Evolutionary conservation across 2,329 filamentous ascomycete genomes (phyloP).

Genomic region (Emmonsia crescens): DNA sequence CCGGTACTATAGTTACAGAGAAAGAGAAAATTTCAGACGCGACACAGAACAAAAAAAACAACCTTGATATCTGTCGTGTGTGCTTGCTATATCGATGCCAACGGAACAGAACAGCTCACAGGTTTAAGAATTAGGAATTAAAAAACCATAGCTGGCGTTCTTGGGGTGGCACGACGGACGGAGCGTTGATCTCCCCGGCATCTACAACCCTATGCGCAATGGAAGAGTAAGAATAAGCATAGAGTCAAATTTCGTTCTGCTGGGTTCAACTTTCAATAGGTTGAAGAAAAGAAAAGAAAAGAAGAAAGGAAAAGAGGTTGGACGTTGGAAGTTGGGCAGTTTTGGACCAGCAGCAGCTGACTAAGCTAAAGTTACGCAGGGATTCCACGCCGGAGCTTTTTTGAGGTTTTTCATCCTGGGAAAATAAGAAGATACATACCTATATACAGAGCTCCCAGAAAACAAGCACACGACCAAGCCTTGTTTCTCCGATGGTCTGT

Average conservation of each 20-base stretch:
- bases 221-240: slow-evolving; percentile 30
- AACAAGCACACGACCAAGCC: background rate
- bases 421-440: background rate
- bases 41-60: background rate
- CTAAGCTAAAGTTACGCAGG: background rate
- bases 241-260: slow-evolving; percentile 52
- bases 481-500: slow-evolving; percentile 1
- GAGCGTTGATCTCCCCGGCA: slow-evolving; percentile 39
- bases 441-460: background rate
- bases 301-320: slow-evolving; percentile 14
- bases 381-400: background rate
- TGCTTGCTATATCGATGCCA: slow-evolving; percentile 33
- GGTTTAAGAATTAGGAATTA: slow-evolving; percentile 9
- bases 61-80: background rate
- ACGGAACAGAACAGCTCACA: slow-evolving; percentile 39
- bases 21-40: background rate
- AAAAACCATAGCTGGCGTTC: slow-evolving; percentile 36
- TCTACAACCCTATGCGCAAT: slow-evolving; percentile 49
- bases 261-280: slow-evolving; percentile 43
- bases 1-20: background rate
- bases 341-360: background rate
- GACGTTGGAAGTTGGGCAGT: slow-evolving; percentile 4
- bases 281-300: slow-evolving; percentile 31
- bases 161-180: slow-evolving; percentile 36
- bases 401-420: background rate